A percentile compares a stretch with the other conserved stretches of the same genome.
These are phyloP conservation scores for Spathaspora sp. DNA, from an alignment of 805 yeast genomes.

Conservation along the genomic window DNA sequence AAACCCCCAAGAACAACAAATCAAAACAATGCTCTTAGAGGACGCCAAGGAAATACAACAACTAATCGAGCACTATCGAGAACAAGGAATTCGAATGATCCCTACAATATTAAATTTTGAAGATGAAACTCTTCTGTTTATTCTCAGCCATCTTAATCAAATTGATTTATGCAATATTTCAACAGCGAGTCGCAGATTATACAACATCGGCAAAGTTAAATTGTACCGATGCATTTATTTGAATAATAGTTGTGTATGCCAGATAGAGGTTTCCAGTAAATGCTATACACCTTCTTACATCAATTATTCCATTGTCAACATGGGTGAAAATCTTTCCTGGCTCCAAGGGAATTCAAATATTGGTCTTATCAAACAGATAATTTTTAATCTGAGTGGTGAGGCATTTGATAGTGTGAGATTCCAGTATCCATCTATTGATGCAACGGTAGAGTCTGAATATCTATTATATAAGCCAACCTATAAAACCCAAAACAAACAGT, in stretches of 20 bases:
- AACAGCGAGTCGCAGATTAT: background rate
- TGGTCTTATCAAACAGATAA: background rate
- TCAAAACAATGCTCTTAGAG: too few relatives aligned
- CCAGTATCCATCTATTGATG: background rate
- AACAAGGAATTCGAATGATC: too few relatives aligned
- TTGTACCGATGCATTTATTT: background rate
- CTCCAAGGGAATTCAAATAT: background rate
- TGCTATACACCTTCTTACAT: background rate
- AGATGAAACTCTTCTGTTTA: background rate
- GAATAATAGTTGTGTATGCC: background rate
- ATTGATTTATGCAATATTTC: background rate
- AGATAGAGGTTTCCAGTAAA: background rate
- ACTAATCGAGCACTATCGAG: too few relatives aligned
- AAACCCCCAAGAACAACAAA: too few relatives aligned
- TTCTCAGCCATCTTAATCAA: background rate
- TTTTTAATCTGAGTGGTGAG: too few relatives aligned
- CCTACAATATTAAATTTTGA: too few relatives aligned
- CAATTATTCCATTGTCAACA: background rate
- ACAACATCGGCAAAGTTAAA: background rate
- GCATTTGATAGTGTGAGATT: background rate
- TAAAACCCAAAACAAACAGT: too few relatives aligned
- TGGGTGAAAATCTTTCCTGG: background rate
- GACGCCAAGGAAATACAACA: too few relatives aligned
- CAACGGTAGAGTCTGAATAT: background rate
- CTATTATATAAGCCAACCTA: too few relatives aligned